phyloP scores from a whole-genome alignment of 208 protist genomes.

The Naegleria gruberi region DNA sequence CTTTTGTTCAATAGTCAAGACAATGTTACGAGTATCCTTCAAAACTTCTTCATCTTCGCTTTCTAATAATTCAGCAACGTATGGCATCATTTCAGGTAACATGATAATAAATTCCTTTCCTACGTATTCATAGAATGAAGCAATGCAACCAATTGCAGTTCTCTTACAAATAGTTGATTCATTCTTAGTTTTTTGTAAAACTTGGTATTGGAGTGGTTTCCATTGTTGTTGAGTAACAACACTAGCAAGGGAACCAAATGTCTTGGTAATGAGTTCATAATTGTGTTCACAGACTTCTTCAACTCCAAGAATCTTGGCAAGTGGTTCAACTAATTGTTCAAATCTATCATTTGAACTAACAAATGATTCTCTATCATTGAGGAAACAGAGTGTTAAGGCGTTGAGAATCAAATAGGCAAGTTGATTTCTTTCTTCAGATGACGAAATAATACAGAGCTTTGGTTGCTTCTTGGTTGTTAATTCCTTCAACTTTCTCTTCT shows the following conservation, averaged over 20 bases:
- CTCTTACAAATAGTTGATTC: neutral
- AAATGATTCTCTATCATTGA: neutral
- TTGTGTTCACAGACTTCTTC: neutral
- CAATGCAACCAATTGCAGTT: neutral
- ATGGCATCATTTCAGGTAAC: conserved; percentile 14
- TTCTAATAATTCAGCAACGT: conserved; percentile 24
- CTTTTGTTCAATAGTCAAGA: neutral
- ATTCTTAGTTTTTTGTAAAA: neutral
- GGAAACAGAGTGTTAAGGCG: neutral
- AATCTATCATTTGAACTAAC: neutral
- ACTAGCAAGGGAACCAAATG: neutral
- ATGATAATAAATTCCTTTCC: neutral
- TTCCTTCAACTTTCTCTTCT: neutral
- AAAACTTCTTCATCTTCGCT: neutral
- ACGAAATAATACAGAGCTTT: neutral
- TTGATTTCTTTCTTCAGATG: neutral
- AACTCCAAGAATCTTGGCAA: neutral
- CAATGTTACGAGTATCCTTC: neutral
- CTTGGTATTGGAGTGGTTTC: conserved; percentile 16
- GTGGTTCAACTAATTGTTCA: neutral
- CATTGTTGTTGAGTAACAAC: neutral
- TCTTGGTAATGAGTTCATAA: neutral
- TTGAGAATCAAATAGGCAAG: neutral
- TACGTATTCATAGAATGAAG: neutral
- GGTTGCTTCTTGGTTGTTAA: neutral